Base-by-base conservation (phyloP, 2,329 filamentous ascomycete genomes). In the Pseudocercospora fuligena region DNA sequence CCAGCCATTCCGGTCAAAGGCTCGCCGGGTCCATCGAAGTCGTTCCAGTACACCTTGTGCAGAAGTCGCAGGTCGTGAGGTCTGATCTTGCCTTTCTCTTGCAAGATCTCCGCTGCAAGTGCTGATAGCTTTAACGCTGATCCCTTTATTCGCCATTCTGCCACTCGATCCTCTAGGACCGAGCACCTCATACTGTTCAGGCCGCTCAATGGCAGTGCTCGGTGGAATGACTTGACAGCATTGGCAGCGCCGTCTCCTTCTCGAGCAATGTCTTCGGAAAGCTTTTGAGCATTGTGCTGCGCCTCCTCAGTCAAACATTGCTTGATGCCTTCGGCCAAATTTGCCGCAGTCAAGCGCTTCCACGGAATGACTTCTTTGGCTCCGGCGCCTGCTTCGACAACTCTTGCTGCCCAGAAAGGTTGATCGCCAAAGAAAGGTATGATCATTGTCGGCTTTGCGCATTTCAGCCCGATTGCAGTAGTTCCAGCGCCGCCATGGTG, bases 341-440 rank as follows among this genome's bases (percentile, higher is more conserved):
- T 87, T 66, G 92, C 88, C 0, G 83, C 84, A 1, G 83, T 87
- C 1, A 93, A 78, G 9, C 84, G 79, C 78, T 92, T 92, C 79
- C 92, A 91, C 0, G 90, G 90, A 8, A 92, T 84, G 1, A 89
- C 86, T 49, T 85, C 80, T 64, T 81, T 79, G 0, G 90, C 88
- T 0, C 91, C 91, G 0, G 89, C 90, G 27, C 86, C 85, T 1
- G 88, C 84, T 36, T 83, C 86, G 4, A 83, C 84, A 0, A 93
- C 84, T 87, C 91, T 91, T 19, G 83, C 82, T 1, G 90, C 91
- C 91, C 91, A 93, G 75, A 93, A 93, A 58, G 89, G 86, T 76
- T 93, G 91, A 74, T 93, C 91, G 2, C 91, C 91, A 70, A 93
- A 93, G 79, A 93, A 93, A 0, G 91, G 91, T 1, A 93, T 89